These are phyloP conservation scores for Tulasnella sp. DNA, from an alignment of 768 basidiomycete genomes.

Conservation along the genomic window DNA sequence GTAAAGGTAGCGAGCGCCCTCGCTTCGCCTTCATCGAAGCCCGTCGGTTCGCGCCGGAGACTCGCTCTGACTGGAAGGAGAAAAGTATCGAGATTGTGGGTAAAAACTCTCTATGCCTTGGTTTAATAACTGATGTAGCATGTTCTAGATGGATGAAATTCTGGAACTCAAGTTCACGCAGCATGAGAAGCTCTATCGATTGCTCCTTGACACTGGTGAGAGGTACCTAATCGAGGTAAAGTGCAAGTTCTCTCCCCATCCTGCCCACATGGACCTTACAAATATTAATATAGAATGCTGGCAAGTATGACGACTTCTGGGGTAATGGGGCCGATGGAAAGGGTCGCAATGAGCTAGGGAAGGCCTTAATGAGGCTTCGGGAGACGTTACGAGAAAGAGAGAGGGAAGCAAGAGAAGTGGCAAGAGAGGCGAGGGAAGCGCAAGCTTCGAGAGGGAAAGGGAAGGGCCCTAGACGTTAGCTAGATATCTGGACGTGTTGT, in stretches of 20 bases:
- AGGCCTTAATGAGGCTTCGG: constrained; percentile 37
- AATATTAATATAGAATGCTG: constrained; percentile 33
- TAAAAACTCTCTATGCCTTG: background rate
- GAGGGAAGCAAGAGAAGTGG: background rate
- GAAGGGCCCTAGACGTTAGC: background rate
- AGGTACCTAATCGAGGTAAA: constrained; percentile 37
- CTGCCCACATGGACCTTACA: background rate
- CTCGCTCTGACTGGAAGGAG: constrained; percentile 35
- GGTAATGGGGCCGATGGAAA: constrained; percentile 36
- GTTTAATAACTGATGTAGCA: background rate
- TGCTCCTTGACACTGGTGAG: constrained; percentile 36
- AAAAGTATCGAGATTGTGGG: constrained; percentile 35
- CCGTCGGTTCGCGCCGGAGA: constrained; percentile 29
- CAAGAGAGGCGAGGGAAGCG: too few relatives aligned
- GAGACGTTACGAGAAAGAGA: background rate
- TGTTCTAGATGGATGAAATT: constrained; percentile 37
- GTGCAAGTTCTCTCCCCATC: background rate
- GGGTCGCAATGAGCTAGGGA: constrained; percentile 38
- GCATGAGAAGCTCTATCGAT: constrained; percentile 25
- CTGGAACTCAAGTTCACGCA: constrained; percentile 38
- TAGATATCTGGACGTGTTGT: background rate
- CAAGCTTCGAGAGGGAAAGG: background rate
- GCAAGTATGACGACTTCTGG: constrained; percentile 35
- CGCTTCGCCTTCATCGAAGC: constrained; percentile 36
- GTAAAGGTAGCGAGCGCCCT: constrained; percentile 21